These are phyloP conservation scores for Pestalotiopsis sp. DNA, from an alignment of 2,329 filamentous ascomycete genomes.

Conservation along the genomic window DNA sequence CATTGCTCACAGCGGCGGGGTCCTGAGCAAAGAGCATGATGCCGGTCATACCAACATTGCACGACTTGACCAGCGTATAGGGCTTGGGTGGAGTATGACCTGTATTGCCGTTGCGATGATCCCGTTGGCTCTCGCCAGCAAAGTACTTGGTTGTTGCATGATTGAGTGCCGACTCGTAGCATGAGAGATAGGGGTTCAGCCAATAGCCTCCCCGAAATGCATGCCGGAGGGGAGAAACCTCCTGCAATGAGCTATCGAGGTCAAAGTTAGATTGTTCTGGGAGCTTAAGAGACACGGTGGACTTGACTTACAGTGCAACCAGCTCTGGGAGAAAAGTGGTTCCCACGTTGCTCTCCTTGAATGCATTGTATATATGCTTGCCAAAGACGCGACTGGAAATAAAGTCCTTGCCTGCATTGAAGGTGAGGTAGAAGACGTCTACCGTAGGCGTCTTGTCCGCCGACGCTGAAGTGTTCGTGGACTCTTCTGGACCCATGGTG, in stretches of 20 bases:
- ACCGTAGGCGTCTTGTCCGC: constrained; percentile 54
- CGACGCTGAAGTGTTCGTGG: constrained; percentile 17
- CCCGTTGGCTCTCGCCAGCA: constrained; percentile 20
- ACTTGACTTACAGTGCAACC: constrained; percentile 56
- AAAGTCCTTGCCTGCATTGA: constrained; percentile 79
- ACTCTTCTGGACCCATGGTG: not conserved
- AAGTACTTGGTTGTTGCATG: constrained; percentile 58
- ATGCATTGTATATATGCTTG: constrained; percentile 64
- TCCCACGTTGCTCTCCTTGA: constrained; percentile 45
- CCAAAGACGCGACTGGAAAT: constrained; percentile 74
- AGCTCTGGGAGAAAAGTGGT: constrained; percentile 51
- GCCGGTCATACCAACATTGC: constrained; percentile 86
- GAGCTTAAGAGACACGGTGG: not conserved
- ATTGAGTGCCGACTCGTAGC: constrained; percentile 72
- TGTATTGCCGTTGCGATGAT: constrained; percentile 20
- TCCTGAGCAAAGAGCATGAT: constrained; percentile 82
- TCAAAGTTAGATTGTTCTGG: constrained; percentile 15
- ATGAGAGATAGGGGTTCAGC: constrained; percentile 73
- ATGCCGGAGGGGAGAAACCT: constrained; percentile 82
- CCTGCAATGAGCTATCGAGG: constrained; percentile 73
- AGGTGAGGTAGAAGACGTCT: constrained; percentile 79
- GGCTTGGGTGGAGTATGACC: constrained; percentile 27
- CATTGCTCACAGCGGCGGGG: constrained; percentile 58
- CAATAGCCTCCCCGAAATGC: constrained; percentile 85
- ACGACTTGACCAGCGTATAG: constrained; percentile 72